Evolutionary conservation across 1,139 yeast species (phyloP), one percentile per base, ranked within the genome.

Genomic region (Tardiomyces blankii): DNA sequence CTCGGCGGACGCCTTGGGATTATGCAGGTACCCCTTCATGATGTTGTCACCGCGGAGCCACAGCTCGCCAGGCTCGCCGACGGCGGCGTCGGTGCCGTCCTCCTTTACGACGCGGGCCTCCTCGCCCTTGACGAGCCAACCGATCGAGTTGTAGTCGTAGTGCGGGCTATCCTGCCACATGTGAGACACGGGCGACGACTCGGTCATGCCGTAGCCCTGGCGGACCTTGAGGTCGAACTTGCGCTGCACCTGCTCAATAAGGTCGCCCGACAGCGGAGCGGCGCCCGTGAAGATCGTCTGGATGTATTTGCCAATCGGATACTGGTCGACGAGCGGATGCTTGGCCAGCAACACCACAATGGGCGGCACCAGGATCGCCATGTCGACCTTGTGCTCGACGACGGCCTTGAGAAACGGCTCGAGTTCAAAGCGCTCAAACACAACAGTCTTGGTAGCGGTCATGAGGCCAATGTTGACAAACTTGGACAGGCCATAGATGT

Each of bases 131-230:
- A 19, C 44, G n/a, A 60, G 51, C 58, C 59, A 55, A 40, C 64
- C 64, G 21, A 56, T 49, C 11, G 56, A 47, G 41, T 45, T 49
- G 8, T 44, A 39, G 38, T 54, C 48, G 41, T 56, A 54, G 49
- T 12, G 48, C 3, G 46, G 44, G 9, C 46, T 40, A 38, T 54
- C 53, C 5, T 45, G 39, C 40, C 50, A 51, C 14, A 47, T 39
- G 41, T 57, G 61, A 18, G 66, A 51, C 42, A 64, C 57, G 1
- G 70, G 70, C 2, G 67, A 54, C 2, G 69, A 58, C 47, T 66
- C 70, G 1, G 93, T 84, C 51, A 82, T 69, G 1, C 94, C 94
- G 59, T 83, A 84, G n/a, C 89, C 93, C 63, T 84, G 91, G 30
- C 44, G 47, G 16, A 66, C 46, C 9, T 44, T 33, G 18, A 53